phyloP scores from a whole-genome alignment of 1,139 yeast species.

The Taphrina flavorubra region DNA sequence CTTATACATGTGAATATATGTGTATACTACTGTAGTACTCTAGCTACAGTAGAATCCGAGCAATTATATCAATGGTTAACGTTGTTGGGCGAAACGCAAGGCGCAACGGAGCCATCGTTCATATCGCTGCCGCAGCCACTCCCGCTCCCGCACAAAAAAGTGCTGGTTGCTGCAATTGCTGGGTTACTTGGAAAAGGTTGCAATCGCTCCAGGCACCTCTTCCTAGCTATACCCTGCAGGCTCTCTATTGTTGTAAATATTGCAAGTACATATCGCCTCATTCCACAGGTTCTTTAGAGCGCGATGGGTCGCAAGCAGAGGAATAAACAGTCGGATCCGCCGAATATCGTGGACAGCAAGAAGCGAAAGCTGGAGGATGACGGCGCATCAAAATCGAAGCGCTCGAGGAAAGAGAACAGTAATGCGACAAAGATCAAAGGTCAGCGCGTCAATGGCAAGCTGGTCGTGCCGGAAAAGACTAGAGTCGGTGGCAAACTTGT shows the following conservation, averaged over 20 bases:
- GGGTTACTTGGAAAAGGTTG: not conserved
- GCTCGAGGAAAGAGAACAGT: conserved; percentile 32
- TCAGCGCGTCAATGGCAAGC: conserved; percentile 38
- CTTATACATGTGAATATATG: not conserved
- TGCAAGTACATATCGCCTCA: no score
- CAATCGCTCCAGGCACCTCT: no score
- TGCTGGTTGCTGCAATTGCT: no score
- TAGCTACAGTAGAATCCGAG: no score
- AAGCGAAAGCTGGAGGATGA: conserved; percentile 31
- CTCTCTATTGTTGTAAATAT: no score
- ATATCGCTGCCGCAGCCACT: not conserved
- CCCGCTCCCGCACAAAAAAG: not conserved
- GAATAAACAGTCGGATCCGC: conserved; percentile 40
- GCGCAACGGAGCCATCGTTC: not conserved
- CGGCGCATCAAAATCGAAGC: conserved; percentile 24
- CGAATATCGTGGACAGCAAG: conserved; percentile 22
- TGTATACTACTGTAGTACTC: no score
- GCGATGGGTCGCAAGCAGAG: conserved; percentile 29
- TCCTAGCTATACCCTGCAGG: no score
- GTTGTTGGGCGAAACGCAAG: not conserved
- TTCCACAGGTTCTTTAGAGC: no score
- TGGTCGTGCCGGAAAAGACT: conserved; percentile 39
- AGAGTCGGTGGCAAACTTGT: conserved; percentile 34
- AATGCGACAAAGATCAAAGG: conserved; percentile 35
- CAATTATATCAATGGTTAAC: no score